Percentiles rank a stretch among this genome's conserved stretches.
Conservation (phyloP, 2,329 filamentous ascomycete species). For the Metarhizium robertsii region DNA sequence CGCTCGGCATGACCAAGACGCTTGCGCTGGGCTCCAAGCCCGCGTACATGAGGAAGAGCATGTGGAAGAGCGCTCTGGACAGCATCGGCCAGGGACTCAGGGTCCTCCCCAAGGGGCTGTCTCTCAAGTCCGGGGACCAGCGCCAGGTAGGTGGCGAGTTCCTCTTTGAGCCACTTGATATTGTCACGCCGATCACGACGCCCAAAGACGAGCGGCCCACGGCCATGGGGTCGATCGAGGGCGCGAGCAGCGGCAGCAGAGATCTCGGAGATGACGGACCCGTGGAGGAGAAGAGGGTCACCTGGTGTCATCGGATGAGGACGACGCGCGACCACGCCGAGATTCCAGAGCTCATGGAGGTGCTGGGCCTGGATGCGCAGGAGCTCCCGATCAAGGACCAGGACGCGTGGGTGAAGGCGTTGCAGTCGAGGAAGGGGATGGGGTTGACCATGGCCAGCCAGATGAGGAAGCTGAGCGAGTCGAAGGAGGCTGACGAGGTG, state of each 20-base stretch:
- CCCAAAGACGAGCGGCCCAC: constrained; percentile 26
- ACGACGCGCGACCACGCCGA: constrained; percentile 71
- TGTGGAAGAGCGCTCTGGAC: constrained; percentile 38
- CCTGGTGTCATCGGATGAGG: constrained; percentile 77
- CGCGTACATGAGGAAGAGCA: constrained; percentile 51
- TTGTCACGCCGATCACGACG: constrained; percentile 35
- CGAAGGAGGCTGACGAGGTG: constrained; percentile 3
- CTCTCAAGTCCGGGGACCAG: constrained; percentile 54
- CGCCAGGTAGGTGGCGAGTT: constrained; percentile 70
- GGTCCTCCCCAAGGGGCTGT: constrained; percentile 46
- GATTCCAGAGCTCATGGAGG: constrained; percentile 53
- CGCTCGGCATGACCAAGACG: constrained; percentile 60
- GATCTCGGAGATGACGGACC: constrained; percentile 17
- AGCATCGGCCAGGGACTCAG: constrained; percentile 52
- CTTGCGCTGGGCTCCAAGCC: constrained; percentile 50
- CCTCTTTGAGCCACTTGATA: constrained; percentile 52
- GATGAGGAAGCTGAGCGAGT: constrained; percentile 35
- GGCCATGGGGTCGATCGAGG: constrained; percentile 12
- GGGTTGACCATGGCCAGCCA: constrained; percentile 40
- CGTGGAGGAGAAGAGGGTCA: constrained; percentile 49
- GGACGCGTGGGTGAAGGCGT: constrained; percentile 37
- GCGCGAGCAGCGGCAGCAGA: constrained; percentile 6
- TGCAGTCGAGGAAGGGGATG: constrained; percentile 42
- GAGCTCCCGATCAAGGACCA: constrained; percentile 27
- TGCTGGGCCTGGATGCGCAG: constrained; percentile 47